Evolutionary conservation across 164 flowering plant species (phyloP), one percentile per base, ranked within the genome.

Genomic region (Berberis thunbergii): DNA sequence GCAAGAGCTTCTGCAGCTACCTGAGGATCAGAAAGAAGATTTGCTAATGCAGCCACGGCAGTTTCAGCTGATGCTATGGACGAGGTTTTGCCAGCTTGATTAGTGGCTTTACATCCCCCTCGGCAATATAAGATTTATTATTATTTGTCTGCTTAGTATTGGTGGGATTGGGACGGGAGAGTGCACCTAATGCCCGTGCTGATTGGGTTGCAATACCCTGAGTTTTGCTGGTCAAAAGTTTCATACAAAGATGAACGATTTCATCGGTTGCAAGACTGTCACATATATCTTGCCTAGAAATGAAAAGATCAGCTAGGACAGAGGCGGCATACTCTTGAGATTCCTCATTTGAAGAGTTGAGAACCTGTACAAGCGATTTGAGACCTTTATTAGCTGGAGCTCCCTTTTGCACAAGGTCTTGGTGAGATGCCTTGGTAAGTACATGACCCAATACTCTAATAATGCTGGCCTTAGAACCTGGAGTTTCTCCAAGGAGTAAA

Each of bases 241-340:
- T 87, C 82, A 88, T 81, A 76, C 88, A 88, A 46, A 87, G 89
- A 72, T 79, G 78, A n/a, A 91, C 75, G 54, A 88, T 86, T 78
- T 91, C 96, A 81, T 91, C 90, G 61, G 90, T 84, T 68, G 91
- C 94, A 65, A 91, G 87, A 67, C 78, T 83, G 63, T 84, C 88
- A 76, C 91, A 82, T 43, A 91, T 88, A 69, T 91, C 97, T 67
- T 80, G 91, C 63, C 94, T 81, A 57, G 63, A 69, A 65, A 75
- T 81, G 71, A 91, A 88, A 7, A 91, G 67, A 76, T 91, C 94
- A 10, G 97, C 96, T 48, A 91, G 74, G 44, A 88, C 88, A 57
- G 97, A 86, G 64, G 91, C 96, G n/a, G 96, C 89, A 75, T 76
- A 62, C 66, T 84, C 96, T 74, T 91, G 96, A 9, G 90, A 81